Evolutionary conservation across 2,329 filamentous ascomycete species (phyloP).

Genomic region (Penicillium sp.): DNA sequence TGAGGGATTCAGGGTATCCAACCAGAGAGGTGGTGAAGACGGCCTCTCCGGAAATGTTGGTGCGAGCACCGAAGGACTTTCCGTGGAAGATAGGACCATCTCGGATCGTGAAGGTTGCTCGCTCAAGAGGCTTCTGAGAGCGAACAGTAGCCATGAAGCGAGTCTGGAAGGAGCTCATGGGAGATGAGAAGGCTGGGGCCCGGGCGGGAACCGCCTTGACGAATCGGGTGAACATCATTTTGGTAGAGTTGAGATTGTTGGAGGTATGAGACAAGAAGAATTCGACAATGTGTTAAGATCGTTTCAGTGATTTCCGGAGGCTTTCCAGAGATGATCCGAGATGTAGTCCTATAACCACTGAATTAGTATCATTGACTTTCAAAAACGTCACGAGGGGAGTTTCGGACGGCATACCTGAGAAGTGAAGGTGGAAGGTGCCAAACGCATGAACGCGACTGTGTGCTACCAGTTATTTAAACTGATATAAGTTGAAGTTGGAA

Average conservation of each 20-base stretch:
- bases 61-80: constrained; percentile 93
- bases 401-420: constrained; percentile 69
- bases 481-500: constrained; percentile 12
- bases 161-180: constrained; percentile 42
- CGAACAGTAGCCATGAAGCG: constrained; percentile 68
- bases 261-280: neutral
- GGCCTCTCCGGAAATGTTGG: constrained; percentile 96
- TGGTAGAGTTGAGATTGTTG: constrained; percentile 22
- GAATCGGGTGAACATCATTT: constrained; percentile 60
- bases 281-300: constrained; percentile 1
- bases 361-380: constrained; percentile 3
- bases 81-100: constrained; percentile 96
- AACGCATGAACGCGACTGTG: constrained; percentile 77
- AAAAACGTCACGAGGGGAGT: neutral
- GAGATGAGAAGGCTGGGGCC: constrained; percentile 50
- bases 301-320: constrained; percentile 62
- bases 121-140: constrained; percentile 68
- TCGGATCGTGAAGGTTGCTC: constrained; percentile 93
- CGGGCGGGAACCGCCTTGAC: constrained; percentile 57
- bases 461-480: constrained; percentile 41
- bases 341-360: constrained; percentile 61
- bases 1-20: constrained; percentile 90
- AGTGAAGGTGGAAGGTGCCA: constrained; percentile 82
- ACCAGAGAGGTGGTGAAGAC: constrained; percentile 98
- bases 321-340: constrained; percentile 73